Conservation (phyloP, 768 basidiomycete genomes). For the Boletus sp. region DNA sequence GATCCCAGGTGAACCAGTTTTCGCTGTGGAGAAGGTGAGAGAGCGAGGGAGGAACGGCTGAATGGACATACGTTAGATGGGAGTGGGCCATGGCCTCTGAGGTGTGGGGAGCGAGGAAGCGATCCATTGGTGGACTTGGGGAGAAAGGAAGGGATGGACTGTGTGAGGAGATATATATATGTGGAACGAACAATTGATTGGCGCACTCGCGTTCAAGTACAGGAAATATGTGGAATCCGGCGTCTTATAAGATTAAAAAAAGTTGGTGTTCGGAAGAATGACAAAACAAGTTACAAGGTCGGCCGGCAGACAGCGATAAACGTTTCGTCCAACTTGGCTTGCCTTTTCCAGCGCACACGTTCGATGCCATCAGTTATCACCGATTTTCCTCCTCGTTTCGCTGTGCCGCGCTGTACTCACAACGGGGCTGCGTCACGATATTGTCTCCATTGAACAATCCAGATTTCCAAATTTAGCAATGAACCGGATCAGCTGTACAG, state of each 20-base stretch:
- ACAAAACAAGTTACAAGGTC: not conserved
- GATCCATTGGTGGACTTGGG: conserved; percentile 50
- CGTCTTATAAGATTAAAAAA: conserved; percentile 4
- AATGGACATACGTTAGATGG: conserved; percentile 56
- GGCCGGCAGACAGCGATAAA: conserved; percentile 11
- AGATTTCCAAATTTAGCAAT: too few relatives aligned
- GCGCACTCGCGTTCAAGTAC: conserved; percentile 5
- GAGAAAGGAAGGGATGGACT: not conserved
- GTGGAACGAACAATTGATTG: not conserved
- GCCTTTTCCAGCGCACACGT: conserved; percentile 30
- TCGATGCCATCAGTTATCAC: conserved; percentile 9
- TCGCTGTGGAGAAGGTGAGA: conserved; percentile 45
- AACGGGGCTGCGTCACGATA: too few relatives aligned
- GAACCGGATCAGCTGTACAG: too few relatives aligned
- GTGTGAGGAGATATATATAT: conserved; percentile 6
- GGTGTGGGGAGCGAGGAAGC: conserved; percentile 69
- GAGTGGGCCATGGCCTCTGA: conserved; percentile 72
- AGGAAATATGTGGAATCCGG: not conserved
- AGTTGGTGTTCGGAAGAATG: not conserved
- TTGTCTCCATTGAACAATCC: too few relatives aligned
- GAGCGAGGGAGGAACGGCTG: not conserved
- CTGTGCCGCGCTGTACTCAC: not conserved
- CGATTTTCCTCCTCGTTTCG: not conserved
- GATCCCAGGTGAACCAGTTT: conserved; percentile 68
- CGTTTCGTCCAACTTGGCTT: conserved; percentile 13